Evolutionary conservation across 177 flowering plant species (phyloP).

Genomic region (Vitis hybrid): DNA sequence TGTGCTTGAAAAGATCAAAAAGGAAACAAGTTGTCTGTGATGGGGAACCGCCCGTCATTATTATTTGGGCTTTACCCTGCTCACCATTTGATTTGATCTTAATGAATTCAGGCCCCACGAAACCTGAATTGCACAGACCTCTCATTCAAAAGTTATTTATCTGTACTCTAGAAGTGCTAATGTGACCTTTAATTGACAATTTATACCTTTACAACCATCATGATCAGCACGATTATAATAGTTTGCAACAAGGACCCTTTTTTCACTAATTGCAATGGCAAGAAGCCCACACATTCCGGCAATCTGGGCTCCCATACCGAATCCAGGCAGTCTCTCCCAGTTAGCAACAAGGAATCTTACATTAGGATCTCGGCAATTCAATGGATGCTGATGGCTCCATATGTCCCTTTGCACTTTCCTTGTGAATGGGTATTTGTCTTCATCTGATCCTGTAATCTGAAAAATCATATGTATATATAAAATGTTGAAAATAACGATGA

Average conservation of each 20-base stretch:
- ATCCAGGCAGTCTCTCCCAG: constrained; percentile 88
- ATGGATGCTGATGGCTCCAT: constrained; percentile 92
- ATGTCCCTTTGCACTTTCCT: constrained; percentile 78
- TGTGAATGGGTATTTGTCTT: constrained; percentile 82
- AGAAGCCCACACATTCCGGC: constrained; percentile 94
- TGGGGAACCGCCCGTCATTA: too few relatives aligned
- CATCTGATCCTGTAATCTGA: constrained; percentile 80
- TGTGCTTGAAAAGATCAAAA: too few relatives aligned
- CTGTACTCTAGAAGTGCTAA: too few relatives aligned
- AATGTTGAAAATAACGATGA: not conserved
- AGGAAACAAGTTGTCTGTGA: too few relatives aligned
- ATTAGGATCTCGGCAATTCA: constrained; percentile 61
- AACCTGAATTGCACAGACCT: too few relatives aligned
- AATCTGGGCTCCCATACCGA: constrained; percentile 90
- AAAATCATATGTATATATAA: constrained; percentile 3
- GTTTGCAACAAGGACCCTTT: constrained; percentile 75
- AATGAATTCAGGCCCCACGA: too few relatives aligned
- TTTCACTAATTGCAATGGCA: constrained; percentile 78
- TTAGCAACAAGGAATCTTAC: constrained; percentile 81
- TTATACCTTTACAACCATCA: constrained; percentile 79
- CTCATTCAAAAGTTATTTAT: too few relatives aligned
- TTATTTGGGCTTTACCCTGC: too few relatives aligned
- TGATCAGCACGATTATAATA: constrained; percentile 96
- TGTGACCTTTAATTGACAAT: too few relatives aligned
- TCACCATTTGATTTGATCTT: too few relatives aligned